These are phyloP conservation scores for Cercospora nicotianae DNA, from an alignment of 2,329 filamentous ascomycete genomes.

Conservation along the genomic window DNA sequence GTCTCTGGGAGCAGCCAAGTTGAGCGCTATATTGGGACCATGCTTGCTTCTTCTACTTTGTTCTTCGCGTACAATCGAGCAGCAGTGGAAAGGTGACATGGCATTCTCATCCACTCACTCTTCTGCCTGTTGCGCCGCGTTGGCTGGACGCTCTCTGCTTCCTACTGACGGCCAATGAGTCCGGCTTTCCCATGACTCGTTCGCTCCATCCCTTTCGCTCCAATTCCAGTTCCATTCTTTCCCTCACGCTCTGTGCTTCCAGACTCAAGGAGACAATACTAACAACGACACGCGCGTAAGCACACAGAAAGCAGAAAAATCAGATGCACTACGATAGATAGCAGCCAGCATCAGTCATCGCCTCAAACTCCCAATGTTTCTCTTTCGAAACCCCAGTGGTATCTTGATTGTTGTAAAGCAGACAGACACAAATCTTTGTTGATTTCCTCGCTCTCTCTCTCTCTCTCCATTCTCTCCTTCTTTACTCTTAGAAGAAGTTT, in stretches of 20 bases:
- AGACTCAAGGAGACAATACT: background rate
- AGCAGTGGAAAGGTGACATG: background rate
- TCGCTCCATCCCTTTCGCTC: background rate
- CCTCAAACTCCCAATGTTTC: background rate
- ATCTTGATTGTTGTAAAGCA: conserved; percentile 1
- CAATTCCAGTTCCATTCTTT: background rate
- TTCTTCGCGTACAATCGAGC: background rate
- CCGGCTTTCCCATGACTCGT: background rate
- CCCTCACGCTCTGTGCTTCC: background rate
- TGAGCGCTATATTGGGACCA: background rate
- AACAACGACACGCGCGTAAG: background rate
- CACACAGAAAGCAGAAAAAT: background rate
- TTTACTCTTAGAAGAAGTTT: background rate
- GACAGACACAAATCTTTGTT: background rate
- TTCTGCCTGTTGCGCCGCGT: background rate
- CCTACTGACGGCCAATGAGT: background rate
- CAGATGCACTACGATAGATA: background rate
- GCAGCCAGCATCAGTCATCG: background rate
- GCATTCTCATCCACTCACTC: background rate
- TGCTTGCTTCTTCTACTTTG: background rate
- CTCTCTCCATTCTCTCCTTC: background rate
- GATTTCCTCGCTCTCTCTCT: background rate
- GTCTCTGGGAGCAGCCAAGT: background rate
- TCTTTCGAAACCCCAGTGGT: conserved; percentile 1
- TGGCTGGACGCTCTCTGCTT: background rate